These are phyloP conservation scores for Beta macrorhiza DNA, from an alignment of 179 eudicot species.

Conservation along the genomic window DNA sequence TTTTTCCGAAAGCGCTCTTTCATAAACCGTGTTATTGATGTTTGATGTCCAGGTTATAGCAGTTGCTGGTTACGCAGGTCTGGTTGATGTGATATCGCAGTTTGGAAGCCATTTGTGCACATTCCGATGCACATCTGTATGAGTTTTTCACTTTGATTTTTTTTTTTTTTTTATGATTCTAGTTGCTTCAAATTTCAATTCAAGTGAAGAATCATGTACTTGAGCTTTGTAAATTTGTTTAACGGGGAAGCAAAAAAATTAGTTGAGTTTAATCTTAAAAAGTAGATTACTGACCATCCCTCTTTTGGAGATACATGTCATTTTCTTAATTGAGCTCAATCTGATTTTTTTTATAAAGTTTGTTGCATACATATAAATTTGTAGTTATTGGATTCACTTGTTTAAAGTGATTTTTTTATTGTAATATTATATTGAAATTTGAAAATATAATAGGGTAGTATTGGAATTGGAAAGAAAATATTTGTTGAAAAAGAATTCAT, in stretches of 20 bases:
- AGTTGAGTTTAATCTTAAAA: not conserved
- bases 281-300: not conserved
- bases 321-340: too few species aligned
- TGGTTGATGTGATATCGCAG: slow-evolving; percentile 77
- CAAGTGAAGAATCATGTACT: not conserved
- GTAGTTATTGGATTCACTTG: not conserved
- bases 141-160: not conserved
- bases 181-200: not conserved
- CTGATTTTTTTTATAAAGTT: not conserved
- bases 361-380: not conserved
- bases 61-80: slow-evolving; percentile 86
- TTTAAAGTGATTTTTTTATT: not conserved
- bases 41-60: slow-evolving; percentile 54
- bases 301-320: not conserved
- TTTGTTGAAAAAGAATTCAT: too few species aligned
- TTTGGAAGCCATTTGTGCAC: slow-evolving; percentile 90
- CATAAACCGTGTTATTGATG: not conserved
- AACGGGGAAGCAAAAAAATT: not conserved
- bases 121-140: slow-evolving; percentile 48
- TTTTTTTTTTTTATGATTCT: not conserved
- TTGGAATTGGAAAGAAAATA: too few species aligned
- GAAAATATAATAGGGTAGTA: not conserved
- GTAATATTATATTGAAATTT: not conserved
- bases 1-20: not conserved
- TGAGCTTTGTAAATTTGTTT: not conserved